Evolutionary conservation across 768 basidiomycete species (phyloP), one percentile per base, ranked within the genome.

Genomic region (Austroboletus eburneus): DNA sequence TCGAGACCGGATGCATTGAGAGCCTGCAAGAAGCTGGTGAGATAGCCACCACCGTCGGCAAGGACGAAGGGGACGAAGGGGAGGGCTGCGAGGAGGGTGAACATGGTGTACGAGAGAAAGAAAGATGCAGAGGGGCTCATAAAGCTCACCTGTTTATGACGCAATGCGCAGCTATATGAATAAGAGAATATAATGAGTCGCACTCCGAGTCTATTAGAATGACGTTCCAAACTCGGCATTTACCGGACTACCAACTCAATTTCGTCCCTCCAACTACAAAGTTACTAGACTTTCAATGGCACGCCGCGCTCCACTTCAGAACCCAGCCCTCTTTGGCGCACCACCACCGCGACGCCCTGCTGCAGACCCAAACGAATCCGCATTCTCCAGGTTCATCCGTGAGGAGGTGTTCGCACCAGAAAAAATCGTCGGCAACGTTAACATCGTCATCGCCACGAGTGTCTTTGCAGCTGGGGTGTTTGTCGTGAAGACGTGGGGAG

Each of bases 401-500:
- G 79, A 80, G 40, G 79, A 90, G 69, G 71, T 90, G 20, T 76
- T 76, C 47, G 76, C 85, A 40, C 83, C 83, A 9, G 86, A 90
- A 54, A 89, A 90, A 64, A 57, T 84, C 14, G 70, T 75, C 12
- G 88, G 88, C 48, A 91, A 91, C 62, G 56, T 89, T 59, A 86
- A 75, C 59, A 77, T 90, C 50, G 56, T 81, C 37, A 79, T 81
- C 8, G 83, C 83, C 17, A 68, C 83, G 7, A 71, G 74, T 6
- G 67, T 89, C 50, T 91, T 91, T 56, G 67, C 80, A 21, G 85
- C 78, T 23, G 86, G 87, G 3, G 81, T 91, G 46, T 64, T 81
- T 36, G 80, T 72, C 13, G 80, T 83, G 14, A 80, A 87, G 63
- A 78, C 79, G 34, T 95, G 85, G 77, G 90, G 90, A 10, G 86